These are phyloP conservation scores for Bonia amplexicaulis DNA, from an alignment of 176 grass and related monocot species.

Conservation along the genomic window DNA sequence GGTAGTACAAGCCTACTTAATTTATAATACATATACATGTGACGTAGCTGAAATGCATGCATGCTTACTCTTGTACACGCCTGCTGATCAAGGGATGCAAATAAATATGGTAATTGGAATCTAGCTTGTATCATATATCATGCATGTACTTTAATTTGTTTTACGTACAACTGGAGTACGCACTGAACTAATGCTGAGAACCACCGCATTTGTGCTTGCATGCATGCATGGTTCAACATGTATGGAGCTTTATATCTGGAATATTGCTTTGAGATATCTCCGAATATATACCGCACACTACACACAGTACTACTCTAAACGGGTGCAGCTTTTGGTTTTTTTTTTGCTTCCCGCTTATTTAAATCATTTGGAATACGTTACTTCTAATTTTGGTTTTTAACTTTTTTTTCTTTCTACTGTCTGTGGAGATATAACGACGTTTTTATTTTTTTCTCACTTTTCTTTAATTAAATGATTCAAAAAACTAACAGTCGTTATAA, in stretches of 20 bases:
- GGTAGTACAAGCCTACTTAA: neutral
- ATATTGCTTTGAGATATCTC: neutral
- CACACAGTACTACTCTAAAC: neutral
- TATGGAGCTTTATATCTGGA: neutral
- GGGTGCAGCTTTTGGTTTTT: too few species aligned
- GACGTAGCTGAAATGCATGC: neutral
- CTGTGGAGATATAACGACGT: too few species aligned
- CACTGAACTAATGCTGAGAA: neutral
- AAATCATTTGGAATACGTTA: too few species aligned
- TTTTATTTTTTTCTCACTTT: too few species aligned
- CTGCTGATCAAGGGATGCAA: neutral
- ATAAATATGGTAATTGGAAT: neutral
- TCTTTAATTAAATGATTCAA: too few species aligned
- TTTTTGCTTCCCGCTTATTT: too few species aligned
- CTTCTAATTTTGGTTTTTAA: too few species aligned
- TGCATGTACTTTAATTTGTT: neutral
- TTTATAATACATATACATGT: neutral
- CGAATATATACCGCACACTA: neutral
- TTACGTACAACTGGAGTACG: neutral
- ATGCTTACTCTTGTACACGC: neutral
- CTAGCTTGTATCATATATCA: neutral
- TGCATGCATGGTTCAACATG: neutral
- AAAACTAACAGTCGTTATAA: too few species aligned
- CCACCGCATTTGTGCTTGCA: neutral
- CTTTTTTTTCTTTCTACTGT: too few species aligned